Evolutionary conservation across 2,329 filamentous ascomycete species (phyloP), one percentile per base, ranked within the genome.

Genomic region (Byssothecium circinans): DNA sequence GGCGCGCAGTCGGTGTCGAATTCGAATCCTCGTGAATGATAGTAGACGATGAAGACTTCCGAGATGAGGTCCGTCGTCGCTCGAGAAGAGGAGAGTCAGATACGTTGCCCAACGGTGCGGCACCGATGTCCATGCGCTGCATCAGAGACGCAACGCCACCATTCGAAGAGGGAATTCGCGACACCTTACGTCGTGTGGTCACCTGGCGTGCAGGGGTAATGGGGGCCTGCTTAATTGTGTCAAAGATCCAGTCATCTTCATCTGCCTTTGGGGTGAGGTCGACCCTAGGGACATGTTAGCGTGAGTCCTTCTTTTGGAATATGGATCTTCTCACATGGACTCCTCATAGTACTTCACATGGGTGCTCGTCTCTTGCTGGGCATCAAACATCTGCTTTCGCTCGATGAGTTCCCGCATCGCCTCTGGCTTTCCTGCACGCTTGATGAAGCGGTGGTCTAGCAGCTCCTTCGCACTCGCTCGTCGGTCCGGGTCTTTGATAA

Each of bases 211-310:
- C 49, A 3, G 82, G 78, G 3, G 76, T 79, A 25, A 86, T 77
- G 0, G 88, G 89, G 7, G 78, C 71, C 10, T 82, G 81, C 70
- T 89, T 94, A 65, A 97, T 85, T 0, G 92, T 97, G 64, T 96
- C 92, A 67, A 97, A 97, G 2, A 95, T 87, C 92, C 92, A 97
- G 55, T 89, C 91, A 54, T 96, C 90, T 14, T 88, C 79, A 4
- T 91, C 86, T 30, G 82, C 78, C 56, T 78, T 83, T 2, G 82
- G 79, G 2, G 81, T 79, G 44, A 95, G 81, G 8, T 82, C 85
- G 59, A 87, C 83, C 40, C 78, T 81, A 47, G 5, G 8, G 7
- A 20, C 12, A n/a, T 43, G n/a, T 41, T 15, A 41, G 38, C 18
- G 11, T 30, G 4, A 14, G 4, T 10, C 10, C 30, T 30, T 17